Percentiles rank a stretch among this genome's conserved stretches.
These are phyloP conservation scores for Tagetes erecta DNA, from an alignment of 129 eudicot species.

Conservation along the genomic window DNA sequence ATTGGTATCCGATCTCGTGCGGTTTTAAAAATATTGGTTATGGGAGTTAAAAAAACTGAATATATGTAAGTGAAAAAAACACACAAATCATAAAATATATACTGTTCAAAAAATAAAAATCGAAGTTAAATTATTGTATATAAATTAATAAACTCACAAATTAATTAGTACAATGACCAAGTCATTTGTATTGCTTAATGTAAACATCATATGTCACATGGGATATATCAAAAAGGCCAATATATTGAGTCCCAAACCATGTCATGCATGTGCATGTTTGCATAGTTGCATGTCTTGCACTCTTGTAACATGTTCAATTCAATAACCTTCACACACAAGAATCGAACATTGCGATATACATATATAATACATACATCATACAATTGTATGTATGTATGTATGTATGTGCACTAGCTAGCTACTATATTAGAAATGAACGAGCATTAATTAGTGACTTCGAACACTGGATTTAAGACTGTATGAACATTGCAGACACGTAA, in stretches of 20 bases:
- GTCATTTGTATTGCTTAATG: not conserved
- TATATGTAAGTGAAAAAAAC: no score
- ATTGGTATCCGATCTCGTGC: no score
- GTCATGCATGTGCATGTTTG: not conserved
- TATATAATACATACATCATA: not conserved
- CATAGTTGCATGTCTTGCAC: slow-evolving; percentile 19
- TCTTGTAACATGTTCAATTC: slow-evolving; percentile 14
- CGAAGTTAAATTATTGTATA: no score
- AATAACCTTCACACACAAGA: not conserved
- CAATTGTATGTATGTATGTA: not conserved
- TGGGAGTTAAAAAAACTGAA: no score
- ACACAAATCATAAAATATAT: no score
- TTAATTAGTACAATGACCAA: not conserved
- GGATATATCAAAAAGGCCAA: not conserved
- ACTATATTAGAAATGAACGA: no score
- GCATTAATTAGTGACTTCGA: no score
- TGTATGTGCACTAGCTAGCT: not conserved
- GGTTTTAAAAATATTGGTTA: no score
- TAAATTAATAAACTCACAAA: not conserved
- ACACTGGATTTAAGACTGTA: no score
- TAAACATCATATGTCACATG: not conserved
- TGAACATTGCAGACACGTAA: no score
- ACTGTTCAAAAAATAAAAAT: no score
- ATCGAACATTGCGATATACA: not conserved
- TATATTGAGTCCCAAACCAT: not conserved